Base-by-base conservation (phyloP, 805 yeast species). In the Metschnikowia anglica region DNA sequence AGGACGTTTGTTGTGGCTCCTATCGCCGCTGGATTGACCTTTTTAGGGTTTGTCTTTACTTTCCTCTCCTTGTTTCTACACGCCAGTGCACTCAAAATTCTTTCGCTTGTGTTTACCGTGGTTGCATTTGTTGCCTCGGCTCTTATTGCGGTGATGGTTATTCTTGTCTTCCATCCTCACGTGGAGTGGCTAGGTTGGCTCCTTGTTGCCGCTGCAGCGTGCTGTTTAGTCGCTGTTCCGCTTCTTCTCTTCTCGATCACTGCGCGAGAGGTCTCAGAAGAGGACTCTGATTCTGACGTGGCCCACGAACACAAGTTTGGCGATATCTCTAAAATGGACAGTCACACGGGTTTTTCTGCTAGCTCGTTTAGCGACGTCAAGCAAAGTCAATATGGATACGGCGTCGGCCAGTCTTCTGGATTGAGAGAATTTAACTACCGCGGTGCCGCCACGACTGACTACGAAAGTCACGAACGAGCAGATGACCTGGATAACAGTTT, bases 171-270 rank as follows among this genome's bases (percentile, higher is more conserved):
- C 59, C 75, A 70, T 52, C 93, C 93, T 7, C 68, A 81, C 47
- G 70, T 83, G 13, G 63, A 72, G 5, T 85, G 90, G 90, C 72
- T 81, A n/a, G 72, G 82, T 7, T 85, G 91, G 90, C 58, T 82
- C 25, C 68, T 83, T 54, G 73, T 85, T 21, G 88, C 84, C 1
- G 75, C 87, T 3, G 83, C 86, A 10, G 83, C 72, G 0, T 62
- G 81, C 41, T 72, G 73, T 42, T 63, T 85, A 44, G 41, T 80
- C 2, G 62, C 80, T 2, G 46, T 82, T 2, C 76, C 85, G 5
- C 59, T 79, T 31, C 64, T 76, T 23, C 69, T 76, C 37, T 44
- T 67, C 13, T 54, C 59, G 4, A 55, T 61, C 31, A 53, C 54
- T 23, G 51, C 77, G 20, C 71, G 17, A 32, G 51, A 47, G 48